A percentile compares a stretch with the other conserved stretches of the same genome.
Conservation (phyloP, 257 asterid genomes). For the Linaria vulgaris region DNA sequence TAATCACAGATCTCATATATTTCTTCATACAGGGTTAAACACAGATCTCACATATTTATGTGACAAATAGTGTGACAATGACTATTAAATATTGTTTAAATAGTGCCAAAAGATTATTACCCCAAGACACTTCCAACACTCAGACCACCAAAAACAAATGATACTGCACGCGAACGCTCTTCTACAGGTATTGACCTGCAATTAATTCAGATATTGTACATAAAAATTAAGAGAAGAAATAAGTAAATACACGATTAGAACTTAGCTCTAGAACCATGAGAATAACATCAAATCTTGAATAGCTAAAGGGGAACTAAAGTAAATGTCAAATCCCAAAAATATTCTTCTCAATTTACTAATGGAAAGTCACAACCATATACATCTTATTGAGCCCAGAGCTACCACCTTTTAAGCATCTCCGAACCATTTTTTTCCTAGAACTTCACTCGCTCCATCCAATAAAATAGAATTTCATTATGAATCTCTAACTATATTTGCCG, state of each 20-base stretch:
- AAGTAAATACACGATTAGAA: background rate
- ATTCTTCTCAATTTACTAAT: constrained; percentile 1
- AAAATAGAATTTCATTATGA: background rate
- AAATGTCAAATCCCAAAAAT: background rate
- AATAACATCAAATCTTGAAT: background rate
- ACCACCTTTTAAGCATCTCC: background rate
- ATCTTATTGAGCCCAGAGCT: background rate
- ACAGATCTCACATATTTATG: background rate
- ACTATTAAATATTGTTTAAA: constrained; percentile 1
- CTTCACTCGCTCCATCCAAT: constrained; percentile 6
- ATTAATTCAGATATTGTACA: constrained; percentile 19
- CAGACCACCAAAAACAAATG: constrained; percentile 96
- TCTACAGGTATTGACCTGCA: constrained; percentile 84
- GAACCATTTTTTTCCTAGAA: background rate
- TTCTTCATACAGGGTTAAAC: constrained; percentile 1
- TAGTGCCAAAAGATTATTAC: constrained; percentile 38
- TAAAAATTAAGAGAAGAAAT: constrained; percentile 5
- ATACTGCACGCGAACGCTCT: constrained; percentile 96
- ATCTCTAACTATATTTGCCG: background rate
- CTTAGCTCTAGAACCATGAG: constrained; percentile 4
- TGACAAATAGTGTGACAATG: constrained; percentile 7
- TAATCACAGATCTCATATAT: too few relatives aligned
- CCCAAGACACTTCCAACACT: constrained; percentile 96
- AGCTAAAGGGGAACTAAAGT: constrained; percentile 1
- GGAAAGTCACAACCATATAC: background rate